Conservation (phyloP, 768 basidiomycete genomes). For the Sarcomyxa edulis region DNA sequence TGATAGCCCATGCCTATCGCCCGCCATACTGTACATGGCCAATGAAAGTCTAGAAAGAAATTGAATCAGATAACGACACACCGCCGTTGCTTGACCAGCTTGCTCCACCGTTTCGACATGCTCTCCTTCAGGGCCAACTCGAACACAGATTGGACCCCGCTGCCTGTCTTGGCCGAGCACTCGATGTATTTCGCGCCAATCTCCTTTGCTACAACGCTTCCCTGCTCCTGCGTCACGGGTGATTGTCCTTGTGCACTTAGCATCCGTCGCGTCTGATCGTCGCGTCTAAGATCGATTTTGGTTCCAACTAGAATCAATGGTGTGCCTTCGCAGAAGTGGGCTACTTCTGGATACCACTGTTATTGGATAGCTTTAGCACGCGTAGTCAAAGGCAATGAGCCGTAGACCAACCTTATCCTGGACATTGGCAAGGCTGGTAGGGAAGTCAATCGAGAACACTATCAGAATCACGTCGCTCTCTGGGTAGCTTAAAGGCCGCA, state of each 20-base stretch:
- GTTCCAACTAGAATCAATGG: slow-evolving; percentile 91
- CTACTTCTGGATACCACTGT: slow-evolving; percentile 91
- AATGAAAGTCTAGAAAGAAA: no score
- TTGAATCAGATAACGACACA: slow-evolving; percentile 67
- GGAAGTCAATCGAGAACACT: slow-evolving; percentile 92
- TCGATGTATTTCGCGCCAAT: slow-evolving; percentile 94
- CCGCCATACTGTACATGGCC: no score
- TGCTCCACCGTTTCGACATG: slow-evolving; percentile 74
- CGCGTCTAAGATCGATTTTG: slow-evolving; percentile 86
- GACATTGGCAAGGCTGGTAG: slow-evolving; percentile 85
- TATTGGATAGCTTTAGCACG: not conserved
- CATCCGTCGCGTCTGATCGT: slow-evolving; percentile 84
- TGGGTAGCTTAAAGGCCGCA: slow-evolving; percentile 82
- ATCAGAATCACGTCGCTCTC: slow-evolving; percentile 91
- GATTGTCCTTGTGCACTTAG: slow-evolving; percentile 83
- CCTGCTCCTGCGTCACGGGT: slow-evolving; percentile 81
- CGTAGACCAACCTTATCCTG: slow-evolving; percentile 66
- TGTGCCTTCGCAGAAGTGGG: slow-evolving; percentile 87
- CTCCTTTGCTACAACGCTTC: slow-evolving; percentile 79
- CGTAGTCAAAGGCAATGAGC: not conserved
- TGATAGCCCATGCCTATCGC: no score
- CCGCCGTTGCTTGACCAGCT: slow-evolving; percentile 61
- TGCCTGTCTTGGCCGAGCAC: slow-evolving; percentile 91
- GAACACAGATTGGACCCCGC: slow-evolving; percentile 90
- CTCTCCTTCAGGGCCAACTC: slow-evolving; percentile 84